phyloP scores from a whole-genome alignment of 1,284 basidiomycete genomes.

The Mycena citricolor region DNA sequence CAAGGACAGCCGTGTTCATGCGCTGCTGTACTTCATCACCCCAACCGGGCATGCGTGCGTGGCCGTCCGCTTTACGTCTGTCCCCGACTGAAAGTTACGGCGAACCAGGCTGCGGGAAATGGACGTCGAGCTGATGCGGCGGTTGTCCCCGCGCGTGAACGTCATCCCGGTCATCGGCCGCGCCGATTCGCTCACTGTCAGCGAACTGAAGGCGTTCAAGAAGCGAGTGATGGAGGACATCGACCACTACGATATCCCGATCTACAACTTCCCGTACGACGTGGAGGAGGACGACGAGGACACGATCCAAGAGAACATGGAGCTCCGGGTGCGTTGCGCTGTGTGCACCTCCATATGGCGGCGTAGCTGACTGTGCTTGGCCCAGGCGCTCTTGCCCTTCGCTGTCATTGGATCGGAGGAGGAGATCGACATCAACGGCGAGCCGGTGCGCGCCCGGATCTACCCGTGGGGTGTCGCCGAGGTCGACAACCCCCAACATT shows the following conservation, averaged over 20 bases:
- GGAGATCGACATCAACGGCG: slow-evolving; percentile 86
- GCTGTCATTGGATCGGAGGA: slow-evolving; percentile 96
- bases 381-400: slow-evolving; percentile 85
- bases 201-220: slow-evolving; percentile 90
- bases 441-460: slow-evolving; percentile 82
- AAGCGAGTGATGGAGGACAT: slow-evolving; percentile 99
- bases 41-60: slow-evolving; percentile 63
- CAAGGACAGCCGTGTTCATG: slow-evolving; percentile 94
- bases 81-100: slow-evolving; percentile 6
- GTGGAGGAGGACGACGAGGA: slow-evolving; percentile 98
- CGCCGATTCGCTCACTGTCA: slow-evolving; percentile 87
- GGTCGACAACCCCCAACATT: slow-evolving; percentile 96
- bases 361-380: background rate
- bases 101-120: slow-evolving; percentile 93
- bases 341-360: too few relatives aligned
- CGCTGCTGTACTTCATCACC: slow-evolving; percentile 94
- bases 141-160: slow-evolving; percentile 92
- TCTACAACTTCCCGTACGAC: slow-evolving; percentile 99
- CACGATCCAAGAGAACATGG: slow-evolving; percentile 93
- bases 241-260: slow-evolving; percentile 92
- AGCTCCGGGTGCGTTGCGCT: slow-evolving; percentile 63
- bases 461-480: slow-evolving; percentile 98
- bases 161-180: slow-evolving; percentile 98
- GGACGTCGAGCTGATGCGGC: slow-evolving; percentile 96
- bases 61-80: slow-evolving; percentile 1